Evolutionary conservation across 139 green algal species (phyloP), one percentile per base, ranked within the genome.

Genomic region (Chlorella sp.): DNA sequence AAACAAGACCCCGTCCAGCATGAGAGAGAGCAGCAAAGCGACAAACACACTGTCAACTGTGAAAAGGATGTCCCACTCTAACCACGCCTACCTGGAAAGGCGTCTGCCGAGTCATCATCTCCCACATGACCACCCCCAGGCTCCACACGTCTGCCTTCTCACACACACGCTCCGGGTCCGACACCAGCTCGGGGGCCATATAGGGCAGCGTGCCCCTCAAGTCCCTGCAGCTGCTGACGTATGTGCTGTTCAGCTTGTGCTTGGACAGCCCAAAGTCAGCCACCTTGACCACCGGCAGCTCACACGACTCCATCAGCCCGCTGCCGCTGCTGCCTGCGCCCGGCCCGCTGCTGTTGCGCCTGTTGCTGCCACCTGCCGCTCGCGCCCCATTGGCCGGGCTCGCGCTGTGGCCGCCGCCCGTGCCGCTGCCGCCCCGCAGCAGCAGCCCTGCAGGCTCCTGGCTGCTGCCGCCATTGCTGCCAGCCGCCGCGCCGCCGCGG

Each of bases 191-290:
- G 50, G 85, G 85, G 1, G 86, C 86, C 87, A 90, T 89, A 73
- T 89, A 92, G 3, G 82, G 77, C 68, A 92, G 67, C 26, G 85
- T 90, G 68, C 83, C 85, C 29, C 84, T 72, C 55, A 87, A 80
- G 68, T 88, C 85, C n/a, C 79, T 73, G 61, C 85, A 88, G 55
- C 55, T 87, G 65, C n/a, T n/a, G n/a, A 91, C 74, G 74, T 81
- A 76, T 51, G 65, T 89, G 69, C n/a, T n/a, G n/a, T 86, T 85
- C 67, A 88, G 82, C 85, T 93, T 93, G 73, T 93, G 85, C 82
- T 93, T 92, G 78, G 73, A 83, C 60, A 96, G 83, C 20, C 91
- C 91, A 82, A 96, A 96, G 77, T 96, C 91, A 35, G 90, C 91
- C 31, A 77, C 71, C 78, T 83, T 80, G 64, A 83, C 74, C 3